Evolutionary conservation across 2,329 filamentous ascomycete genomes (phyloP), one percentile per base, ranked within the genome.

Genomic region (Pseudocercospora musae): DNA sequence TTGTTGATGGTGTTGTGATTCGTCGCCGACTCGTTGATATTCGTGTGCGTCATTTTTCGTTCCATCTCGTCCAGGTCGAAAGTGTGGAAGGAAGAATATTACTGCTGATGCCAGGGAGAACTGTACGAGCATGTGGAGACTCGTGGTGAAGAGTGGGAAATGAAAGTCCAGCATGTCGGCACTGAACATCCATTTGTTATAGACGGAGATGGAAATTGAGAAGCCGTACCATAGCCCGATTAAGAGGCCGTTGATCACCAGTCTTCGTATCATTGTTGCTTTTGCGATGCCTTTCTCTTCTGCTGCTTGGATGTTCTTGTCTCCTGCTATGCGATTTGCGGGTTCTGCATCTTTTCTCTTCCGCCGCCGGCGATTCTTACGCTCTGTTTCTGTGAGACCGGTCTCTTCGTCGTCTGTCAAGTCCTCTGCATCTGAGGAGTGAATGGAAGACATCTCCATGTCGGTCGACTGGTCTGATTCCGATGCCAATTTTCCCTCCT

Each of bases 151-250:
- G 55, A 99, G 84, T 42, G 95, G 95, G 72, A 95, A 98, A 57
- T 91, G 88, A 75, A 99, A 99, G 77, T 97, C 89, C 69, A 96
- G 85, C 68, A 89, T 87, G 69, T 89, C 85, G 65, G 89, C 85
- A 72, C 91, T 90, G 79, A 99, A 98, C 94, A 99, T 98, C 95
- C 95, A 98, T 80, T 97, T 98, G 84, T 99, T 99, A 82, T 98
- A 99, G 89, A 97, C 84, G 65, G 92, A 96, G 75, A 96, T 96
- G 55, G 91, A 92, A 68, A 98, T 85, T 18, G 93, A 97, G 78
- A 98, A 98, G 42, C 92, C 79, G 74, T 91, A 87, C 94, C 95
- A 99, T 66, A 96, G 78, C 23, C 85, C 84, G 67, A 98, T 96
- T 68, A 99, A 80, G n/a, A 84, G 72, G n/a, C 82, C 84, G 76